Percentiles rank a stretch among this genome's conserved stretches.
Evolutionary conservation across 2,329 filamentous ascomycete species (phyloP).

Genomic region (Epichloe typhina): DNA sequence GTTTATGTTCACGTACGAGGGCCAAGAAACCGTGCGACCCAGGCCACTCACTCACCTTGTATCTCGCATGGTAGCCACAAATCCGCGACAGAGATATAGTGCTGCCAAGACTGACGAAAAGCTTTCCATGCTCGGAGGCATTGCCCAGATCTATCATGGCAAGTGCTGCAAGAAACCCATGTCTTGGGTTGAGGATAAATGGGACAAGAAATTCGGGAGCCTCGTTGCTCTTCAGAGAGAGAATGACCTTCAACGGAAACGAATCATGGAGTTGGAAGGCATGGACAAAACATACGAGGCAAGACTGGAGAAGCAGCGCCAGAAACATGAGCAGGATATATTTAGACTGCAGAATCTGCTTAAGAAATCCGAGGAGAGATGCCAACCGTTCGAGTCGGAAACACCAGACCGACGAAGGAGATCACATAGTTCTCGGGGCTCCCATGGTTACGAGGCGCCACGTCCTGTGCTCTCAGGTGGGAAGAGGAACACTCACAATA

Average conservation of each 20-base stretch:
- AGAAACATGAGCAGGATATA: slow-evolving; percentile 19
- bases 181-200: slow-evolving; percentile 22
- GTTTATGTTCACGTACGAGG: slow-evolving; percentile 24
- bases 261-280: slow-evolving; percentile 23
- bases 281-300: slow-evolving; percentile 26
- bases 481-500: not conserved
- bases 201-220: slow-evolving; percentile 21
- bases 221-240: slow-evolving; percentile 18
- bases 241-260: slow-evolving; percentile 19
- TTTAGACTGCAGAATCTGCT: slow-evolving; percentile 21
- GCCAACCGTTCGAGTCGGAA: slow-evolving; percentile 17
- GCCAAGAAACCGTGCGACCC: slow-evolving; percentile 25
- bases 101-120: slow-evolving; percentile 26
- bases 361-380: slow-evolving; percentile 21
- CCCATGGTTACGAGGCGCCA: slow-evolving; percentile 4
- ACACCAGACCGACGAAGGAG: slow-evolving; percentile 11
- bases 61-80: slow-evolving; percentile 20
- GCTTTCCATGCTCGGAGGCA: slow-evolving; percentile 30
- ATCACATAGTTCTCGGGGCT: slow-evolving; percentile 3
- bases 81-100: slow-evolving; percentile 19
- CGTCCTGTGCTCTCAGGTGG: not conserved
- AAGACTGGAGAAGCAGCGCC: slow-evolving; percentile 23
- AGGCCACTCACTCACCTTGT: slow-evolving; percentile 27
- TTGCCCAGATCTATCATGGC: slow-evolving; percentile 34
- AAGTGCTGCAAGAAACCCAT: slow-evolving; percentile 29